Percentiles rank a stretch among this genome's conserved stretches.
These are phyloP conservation scores for Podospora bellae-mahoneyi DNA, from an alignment of 495 filamentous ascomycete genomes.

Conservation along the genomic window DNA sequence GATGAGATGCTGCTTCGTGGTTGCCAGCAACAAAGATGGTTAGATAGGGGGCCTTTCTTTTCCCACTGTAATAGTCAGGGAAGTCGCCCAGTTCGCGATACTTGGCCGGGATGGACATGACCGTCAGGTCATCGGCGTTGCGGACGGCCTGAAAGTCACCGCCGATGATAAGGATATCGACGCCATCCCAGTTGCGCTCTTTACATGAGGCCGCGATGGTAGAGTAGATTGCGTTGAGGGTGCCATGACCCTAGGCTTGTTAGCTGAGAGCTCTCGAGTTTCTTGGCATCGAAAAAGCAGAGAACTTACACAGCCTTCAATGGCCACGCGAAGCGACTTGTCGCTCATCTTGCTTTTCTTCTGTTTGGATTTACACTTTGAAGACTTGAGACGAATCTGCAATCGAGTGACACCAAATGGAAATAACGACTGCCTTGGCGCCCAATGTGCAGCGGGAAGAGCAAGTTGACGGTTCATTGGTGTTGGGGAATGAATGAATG, in stretches of 20 bases:
- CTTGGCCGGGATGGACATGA: conserved; percentile 81
- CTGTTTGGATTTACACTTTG: neutral
- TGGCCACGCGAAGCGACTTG: conserved; percentile 46
- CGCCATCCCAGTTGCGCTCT: conserved; percentile 65
- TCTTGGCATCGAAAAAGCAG: conserved; percentile 3
- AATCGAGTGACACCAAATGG: neutral
- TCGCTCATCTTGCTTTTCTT: neutral
- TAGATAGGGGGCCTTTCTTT: conserved; percentile 71
- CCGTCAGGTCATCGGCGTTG: conserved; percentile 79
- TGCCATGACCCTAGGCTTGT: conserved; percentile 73
- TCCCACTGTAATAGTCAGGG: conserved; percentile 84
- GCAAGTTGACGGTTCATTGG: neutral
- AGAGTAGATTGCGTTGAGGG: conserved; percentile 83
- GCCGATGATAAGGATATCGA: conserved; percentile 83
- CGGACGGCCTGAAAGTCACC: conserved; percentile 88
- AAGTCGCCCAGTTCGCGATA: conserved; percentile 86
- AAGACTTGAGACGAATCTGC: neutral
- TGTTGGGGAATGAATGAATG: neutral
- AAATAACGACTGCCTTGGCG: neutral
- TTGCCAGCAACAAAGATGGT: conserved; percentile 94
- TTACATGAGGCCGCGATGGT: conserved; percentile 61
- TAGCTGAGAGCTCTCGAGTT: conserved; percentile 15
- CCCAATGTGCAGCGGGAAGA: neutral
- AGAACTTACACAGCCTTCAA: conserved; percentile 78
- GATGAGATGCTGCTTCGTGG: conserved; percentile 83